Evolutionary conservation across 2,329 filamentous ascomycete species (phyloP).

Genomic region (Lasiodiplodia citricola): DNA sequence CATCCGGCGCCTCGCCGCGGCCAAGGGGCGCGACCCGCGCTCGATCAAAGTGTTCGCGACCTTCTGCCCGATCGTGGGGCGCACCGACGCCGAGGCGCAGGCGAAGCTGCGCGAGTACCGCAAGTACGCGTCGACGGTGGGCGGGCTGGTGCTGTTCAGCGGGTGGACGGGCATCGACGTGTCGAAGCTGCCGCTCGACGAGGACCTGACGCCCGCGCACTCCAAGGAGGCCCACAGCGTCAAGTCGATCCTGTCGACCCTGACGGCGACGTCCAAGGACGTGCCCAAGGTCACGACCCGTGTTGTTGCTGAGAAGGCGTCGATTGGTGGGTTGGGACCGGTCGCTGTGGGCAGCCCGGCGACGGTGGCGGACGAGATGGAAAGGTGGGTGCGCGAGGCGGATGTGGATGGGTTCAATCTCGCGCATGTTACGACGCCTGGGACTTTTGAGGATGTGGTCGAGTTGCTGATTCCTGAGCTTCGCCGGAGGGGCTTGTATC

Average conservation of each 20-base stretch:
- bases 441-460: conserved; percentile 46
- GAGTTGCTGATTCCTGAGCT: conserved; percentile 46
- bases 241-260: conserved; percentile 39
- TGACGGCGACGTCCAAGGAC: conserved; percentile 40
- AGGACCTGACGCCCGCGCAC: conserved; percentile 62
- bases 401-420: conserved; percentile 46
- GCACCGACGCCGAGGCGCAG: conserved; percentile 54
- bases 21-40: conserved; percentile 60
- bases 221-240: conserved; percentile 56
- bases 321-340: conserved; percentile 33
- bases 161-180: conserved; percentile 68
- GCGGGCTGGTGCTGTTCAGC: conserved; percentile 61
- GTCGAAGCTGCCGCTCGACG: conserved; percentile 61
- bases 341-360: conserved; percentile 46
- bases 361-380: conserved; percentile 54
- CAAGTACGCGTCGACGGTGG: conserved; percentile 59
- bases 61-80: conserved; percentile 42
- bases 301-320: conserved; percentile 39
- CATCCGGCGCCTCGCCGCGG: conserved; percentile 58
- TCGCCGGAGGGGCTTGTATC: conserved; percentile 41
- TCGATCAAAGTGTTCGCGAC: conserved; percentile 59
- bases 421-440: conserved; percentile 52
- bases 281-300: conserved; percentile 38
- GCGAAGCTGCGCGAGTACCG: conserved; percentile 58
- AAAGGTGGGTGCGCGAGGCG: conserved; percentile 52